Evolutionary conservation across 2,329 filamentous ascomycete genomes (phyloP).

Genomic region (Diaporthe vaccinii): DNA sequence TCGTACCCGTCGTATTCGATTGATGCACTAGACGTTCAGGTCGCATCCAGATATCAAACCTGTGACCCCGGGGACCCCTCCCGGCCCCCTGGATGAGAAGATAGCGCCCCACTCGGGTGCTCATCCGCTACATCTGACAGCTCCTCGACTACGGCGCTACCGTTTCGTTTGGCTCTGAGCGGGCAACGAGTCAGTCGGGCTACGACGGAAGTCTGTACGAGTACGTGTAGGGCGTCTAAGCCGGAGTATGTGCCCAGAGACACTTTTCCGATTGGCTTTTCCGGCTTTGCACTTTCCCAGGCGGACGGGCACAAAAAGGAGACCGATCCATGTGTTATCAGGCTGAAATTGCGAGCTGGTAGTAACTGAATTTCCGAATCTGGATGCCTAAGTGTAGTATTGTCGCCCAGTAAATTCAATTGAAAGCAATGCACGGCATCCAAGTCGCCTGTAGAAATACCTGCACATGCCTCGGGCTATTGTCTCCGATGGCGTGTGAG

Average conservation of each 20-base stretch:
- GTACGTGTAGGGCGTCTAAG: not conserved
- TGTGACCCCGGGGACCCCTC: slow-evolving; percentile 17
- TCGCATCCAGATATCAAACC: slow-evolving; percentile 18
- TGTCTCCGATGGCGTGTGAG: not conserved
- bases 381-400: not conserved
- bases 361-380: not conserved
- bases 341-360: slow-evolving; percentile 17
- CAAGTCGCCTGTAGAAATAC: not conserved
- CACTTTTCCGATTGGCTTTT: not conserved
- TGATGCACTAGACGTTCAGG: slow-evolving; percentile 13
- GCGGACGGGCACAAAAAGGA: not conserved
- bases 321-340: not conserved
- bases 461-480: not conserved
- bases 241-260: not conserved
- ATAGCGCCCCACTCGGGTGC: slow-evolving; percentile 26
- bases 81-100: slow-evolving; percentile 10
- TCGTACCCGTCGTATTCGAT: slow-evolving; percentile 10
- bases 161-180: slow-evolving; percentile 20
- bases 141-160: slow-evolving; percentile 1
- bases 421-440: not conserved
- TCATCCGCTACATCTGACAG: slow-evolving; percentile 31
- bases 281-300: not conserved
- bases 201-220: not conserved
- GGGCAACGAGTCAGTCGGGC: slow-evolving; percentile 18
- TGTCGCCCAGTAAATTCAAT: not conserved